A percentile compares a stretch with the other conserved stretches of the same genome.
Conservation (phyloP, 129 eudicot species). For the Apium graveolens region DNA sequence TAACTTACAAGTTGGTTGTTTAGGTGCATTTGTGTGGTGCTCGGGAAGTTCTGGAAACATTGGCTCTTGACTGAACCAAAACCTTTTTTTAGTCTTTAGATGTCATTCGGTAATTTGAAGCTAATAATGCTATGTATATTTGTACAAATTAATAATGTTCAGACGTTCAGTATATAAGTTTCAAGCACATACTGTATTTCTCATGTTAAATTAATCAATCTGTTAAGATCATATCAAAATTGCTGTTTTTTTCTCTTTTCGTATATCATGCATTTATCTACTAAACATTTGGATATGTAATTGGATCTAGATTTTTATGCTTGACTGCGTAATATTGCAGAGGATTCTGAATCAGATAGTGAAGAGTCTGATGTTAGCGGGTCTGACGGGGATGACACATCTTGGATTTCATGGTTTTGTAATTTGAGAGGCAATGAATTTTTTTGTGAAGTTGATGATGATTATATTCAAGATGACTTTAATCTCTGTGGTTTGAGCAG, state of each 20-base stretch:
- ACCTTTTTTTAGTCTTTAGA: neutral
- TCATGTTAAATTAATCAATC: neutral
- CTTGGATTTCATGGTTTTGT: slow-evolving; percentile 94
- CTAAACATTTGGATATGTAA: neutral
- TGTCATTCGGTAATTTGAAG: neutral
- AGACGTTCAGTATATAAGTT: neutral
- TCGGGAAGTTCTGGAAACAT: neutral
- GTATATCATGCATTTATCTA: neutral
- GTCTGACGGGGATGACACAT: slow-evolving; percentile 80
- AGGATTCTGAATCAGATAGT: slow-evolving; percentile 78
- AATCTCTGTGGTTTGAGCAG: slow-evolving; percentile 80
- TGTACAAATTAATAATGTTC: neutral
- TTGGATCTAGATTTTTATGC: neutral
- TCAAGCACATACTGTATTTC: neutral
- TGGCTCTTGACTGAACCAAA: neutral
- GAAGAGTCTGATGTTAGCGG: slow-evolving; percentile 88
- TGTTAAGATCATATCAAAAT: neutral
- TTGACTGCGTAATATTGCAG: slow-evolving; percentile 29
- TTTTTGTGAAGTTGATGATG: slow-evolving; percentile 83
- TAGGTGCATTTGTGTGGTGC: neutral
- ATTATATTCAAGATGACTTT: slow-evolving; percentile 79
- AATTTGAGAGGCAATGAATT: slow-evolving; percentile 78
- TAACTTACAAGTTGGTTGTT: neutral
- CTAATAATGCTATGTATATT: neutral
- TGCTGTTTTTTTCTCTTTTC: neutral